These are phyloP conservation scores for Leccinum incarnatum DNA, from an alignment of 768 basidiomycete genomes.

Conservation along the genomic window DNA sequence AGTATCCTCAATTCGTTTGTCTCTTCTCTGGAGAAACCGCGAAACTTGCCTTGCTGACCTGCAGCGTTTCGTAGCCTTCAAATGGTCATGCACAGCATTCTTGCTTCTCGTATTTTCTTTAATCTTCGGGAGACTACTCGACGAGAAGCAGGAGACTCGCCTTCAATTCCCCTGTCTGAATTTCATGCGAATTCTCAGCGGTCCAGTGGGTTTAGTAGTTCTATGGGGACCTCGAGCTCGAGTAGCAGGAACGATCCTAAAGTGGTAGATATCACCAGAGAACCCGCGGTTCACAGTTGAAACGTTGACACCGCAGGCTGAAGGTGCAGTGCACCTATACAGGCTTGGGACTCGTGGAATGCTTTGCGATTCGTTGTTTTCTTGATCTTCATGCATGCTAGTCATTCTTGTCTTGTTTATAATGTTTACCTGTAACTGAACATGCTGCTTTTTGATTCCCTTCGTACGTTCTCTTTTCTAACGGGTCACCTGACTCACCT, in stretches of 20 bases:
- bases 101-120: constrained; percentile 26
- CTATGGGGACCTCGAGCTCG: not conserved
- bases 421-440: not conserved
- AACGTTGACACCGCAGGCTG: not conserved
- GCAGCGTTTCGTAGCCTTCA: constrained; percentile 12
- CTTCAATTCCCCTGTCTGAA: constrained; percentile 3
- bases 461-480: not conserved
- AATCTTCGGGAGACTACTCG: constrained; percentile 21
- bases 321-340: not conserved
- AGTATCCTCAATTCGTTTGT: constrained; percentile 20
- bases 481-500: too few species aligned
- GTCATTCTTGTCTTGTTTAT: not conserved
- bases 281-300: not conserved
- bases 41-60: not conserved
- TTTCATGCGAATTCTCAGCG: constrained; percentile 5
- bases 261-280: not conserved
- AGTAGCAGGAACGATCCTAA: not conserved
- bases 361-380: not conserved
- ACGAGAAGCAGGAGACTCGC: not conserved
- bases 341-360: not conserved
- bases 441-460: not conserved
- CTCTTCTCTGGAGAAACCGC: not conserved
- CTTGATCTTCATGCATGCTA: not conserved
- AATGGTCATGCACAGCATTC: constrained; percentile 22
- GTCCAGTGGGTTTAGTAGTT: constrained; percentile 1